These are phyloP conservation scores for Suillus spraguei DNA, from an alignment of 768 basidiomycete species.

Conservation along the genomic window DNA sequence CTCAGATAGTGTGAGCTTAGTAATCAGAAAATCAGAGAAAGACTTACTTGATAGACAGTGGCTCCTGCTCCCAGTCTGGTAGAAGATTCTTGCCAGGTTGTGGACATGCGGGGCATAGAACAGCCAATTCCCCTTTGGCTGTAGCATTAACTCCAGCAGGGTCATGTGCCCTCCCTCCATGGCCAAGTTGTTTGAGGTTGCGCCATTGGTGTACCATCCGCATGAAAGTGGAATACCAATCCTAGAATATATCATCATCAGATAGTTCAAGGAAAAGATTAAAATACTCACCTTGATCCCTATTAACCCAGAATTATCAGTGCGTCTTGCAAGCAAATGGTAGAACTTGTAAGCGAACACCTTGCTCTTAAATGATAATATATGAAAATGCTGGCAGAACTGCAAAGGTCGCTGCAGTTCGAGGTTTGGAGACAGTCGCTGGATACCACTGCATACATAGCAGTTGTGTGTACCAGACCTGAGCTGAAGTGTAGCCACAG, in stretches of 20 bases:
- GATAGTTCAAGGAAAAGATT: neutral
- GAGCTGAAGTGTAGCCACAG: constrained; percentile 14
- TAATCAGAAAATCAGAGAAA: neutral
- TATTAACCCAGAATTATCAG: constrained; percentile 34
- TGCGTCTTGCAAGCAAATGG: constrained; percentile 22
- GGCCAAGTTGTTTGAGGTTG: constrained; percentile 26
- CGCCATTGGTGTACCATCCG: constrained; percentile 19
- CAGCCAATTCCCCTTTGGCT: constrained; percentile 19
- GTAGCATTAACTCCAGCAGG: neutral
- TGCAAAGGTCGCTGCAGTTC: constrained; percentile 30
- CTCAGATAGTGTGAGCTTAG: neutral
- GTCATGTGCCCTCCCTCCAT: constrained; percentile 24
- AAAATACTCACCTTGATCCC: constrained; percentile 13
- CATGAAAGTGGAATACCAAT: constrained; percentile 15
- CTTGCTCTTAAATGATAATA: constrained; percentile 29
- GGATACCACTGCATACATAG: constrained; percentile 16
- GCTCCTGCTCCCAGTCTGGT: constrained; percentile 1
- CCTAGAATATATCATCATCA: constrained; percentile 8
- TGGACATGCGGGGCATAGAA: constrained; percentile 31
- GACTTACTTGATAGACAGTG: neutral
- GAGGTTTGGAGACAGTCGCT: constrained; percentile 20
- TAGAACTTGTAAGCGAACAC: too few species aligned
- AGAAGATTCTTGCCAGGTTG: constrained; percentile 24
- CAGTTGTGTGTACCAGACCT: constrained; percentile 12
- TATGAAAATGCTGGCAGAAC: constrained; percentile 28